A percentile compares a stretch with the other conserved stretches of the same genome.
Evolutionary conservation across 768 basidiomycete genomes (phyloP).

Genomic region (Clitopilus passeckerianus): DNA sequence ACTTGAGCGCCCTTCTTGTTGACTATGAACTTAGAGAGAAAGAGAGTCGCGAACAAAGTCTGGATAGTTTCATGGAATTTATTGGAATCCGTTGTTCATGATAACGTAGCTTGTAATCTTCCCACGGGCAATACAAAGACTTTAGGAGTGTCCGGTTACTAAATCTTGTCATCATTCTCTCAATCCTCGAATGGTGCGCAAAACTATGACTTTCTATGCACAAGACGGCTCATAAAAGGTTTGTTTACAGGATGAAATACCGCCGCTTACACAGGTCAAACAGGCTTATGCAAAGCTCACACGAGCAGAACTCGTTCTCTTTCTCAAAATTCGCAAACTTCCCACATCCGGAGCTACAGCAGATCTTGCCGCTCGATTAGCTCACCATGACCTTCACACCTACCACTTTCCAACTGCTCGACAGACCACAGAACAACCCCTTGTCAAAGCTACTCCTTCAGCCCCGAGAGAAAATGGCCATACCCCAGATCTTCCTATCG

Average conservation of each 20-base stretch:
- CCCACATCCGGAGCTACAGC: conserved; percentile 55
- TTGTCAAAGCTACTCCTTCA: conserved; percentile 24
- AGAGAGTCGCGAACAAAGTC: conserved; percentile 35
- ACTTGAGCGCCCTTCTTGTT: conserved; percentile 33
- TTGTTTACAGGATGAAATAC: conserved; percentile 24
- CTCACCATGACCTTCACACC: conserved; percentile 69
- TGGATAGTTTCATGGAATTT: conserved; percentile 52
- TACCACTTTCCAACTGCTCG: conserved; percentile 45
- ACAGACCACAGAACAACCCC: conserved; percentile 4
- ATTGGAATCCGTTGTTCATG: conserved; percentile 28
- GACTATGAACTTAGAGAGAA: conserved; percentile 46
- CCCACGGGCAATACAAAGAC: background rate
- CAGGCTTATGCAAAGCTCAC: conserved; percentile 67
- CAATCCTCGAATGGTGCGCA: conserved; percentile 31
- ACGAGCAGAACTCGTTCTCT: conserved; percentile 66
- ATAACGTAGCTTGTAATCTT: background rate
- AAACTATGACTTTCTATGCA: conserved; percentile 2
- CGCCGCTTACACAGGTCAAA: conserved; percentile 45
- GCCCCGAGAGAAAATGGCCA: conserved; percentile 20
- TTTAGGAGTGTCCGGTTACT: background rate
- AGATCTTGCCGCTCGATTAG: conserved; percentile 68
- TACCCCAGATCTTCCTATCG: conserved; percentile 64
- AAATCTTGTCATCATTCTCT: background rate
- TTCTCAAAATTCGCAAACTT: conserved; percentile 70
- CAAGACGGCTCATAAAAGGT: conserved; percentile 8